A percentile compares a stretch with the other conserved stretches of the same genome.
Evolutionary conservation across 768 basidiomycete genomes (phyloP).

Genomic region (Termitomyces eurrhizus): DNA sequence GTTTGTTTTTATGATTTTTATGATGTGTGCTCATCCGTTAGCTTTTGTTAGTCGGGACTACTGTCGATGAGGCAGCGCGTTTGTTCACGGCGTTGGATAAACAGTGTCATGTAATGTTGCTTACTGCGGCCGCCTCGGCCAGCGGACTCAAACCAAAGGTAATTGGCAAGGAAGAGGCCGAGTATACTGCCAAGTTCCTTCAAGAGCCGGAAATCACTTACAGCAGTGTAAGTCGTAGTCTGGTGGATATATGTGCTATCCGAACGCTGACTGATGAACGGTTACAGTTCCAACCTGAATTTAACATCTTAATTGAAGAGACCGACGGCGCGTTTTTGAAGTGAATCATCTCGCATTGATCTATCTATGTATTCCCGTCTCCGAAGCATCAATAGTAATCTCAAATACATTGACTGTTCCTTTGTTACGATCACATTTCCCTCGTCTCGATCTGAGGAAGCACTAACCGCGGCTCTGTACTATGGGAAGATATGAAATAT

Average conservation of each 20-base stretch:
- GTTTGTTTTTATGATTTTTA: neutral
- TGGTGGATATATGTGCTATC: neutral
- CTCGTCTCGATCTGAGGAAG: neutral
- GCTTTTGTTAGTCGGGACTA: constrained; percentile 26
- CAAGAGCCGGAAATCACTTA: constrained; percentile 19
- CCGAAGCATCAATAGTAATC: neutral
- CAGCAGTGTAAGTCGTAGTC: constrained; percentile 11
- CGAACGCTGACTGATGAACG: neutral
- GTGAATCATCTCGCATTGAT: neutral
- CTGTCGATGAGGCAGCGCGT: constrained; percentile 40
- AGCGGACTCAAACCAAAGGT: constrained; percentile 18
- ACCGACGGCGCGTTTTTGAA: constrained; percentile 24
- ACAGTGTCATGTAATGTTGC: constrained; percentile 42
- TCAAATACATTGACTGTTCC: neutral
- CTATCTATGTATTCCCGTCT: neutral
- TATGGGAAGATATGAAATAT: neutral
- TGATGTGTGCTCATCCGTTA: neutral
- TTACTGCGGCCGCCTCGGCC: constrained; percentile 38
- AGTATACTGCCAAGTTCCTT: constrained; percentile 19
- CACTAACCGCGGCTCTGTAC: neutral
- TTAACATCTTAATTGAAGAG: constrained; percentile 22
- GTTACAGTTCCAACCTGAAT: constrained; percentile 25
- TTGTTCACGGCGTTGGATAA: constrained; percentile 40
- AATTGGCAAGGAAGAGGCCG: constrained; percentile 22
- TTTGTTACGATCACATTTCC: neutral